phyloP scores from a whole-genome alignment of 441 rosid species.

The Populus hybrid region DNA sequence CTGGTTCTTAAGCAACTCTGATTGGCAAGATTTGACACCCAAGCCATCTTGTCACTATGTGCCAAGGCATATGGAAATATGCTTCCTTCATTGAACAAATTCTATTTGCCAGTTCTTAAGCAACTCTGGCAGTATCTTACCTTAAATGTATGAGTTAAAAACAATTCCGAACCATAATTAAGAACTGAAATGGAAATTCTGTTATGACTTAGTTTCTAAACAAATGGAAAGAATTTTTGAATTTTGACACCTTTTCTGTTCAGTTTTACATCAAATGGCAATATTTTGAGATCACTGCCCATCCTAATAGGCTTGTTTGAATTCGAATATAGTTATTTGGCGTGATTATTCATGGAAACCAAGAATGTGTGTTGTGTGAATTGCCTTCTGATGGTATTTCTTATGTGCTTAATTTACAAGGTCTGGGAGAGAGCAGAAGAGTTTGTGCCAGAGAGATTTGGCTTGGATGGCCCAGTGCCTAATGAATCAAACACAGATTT shows the following conservation, averaged over 20 bases:
- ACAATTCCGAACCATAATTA: neutral
- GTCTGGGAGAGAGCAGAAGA: slow-evolving; percentile 95
- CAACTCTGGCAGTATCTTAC: neutral
- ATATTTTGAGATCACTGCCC: neutral
- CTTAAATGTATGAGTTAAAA: neutral
- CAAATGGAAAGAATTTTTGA: neutral
- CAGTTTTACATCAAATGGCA: neutral
- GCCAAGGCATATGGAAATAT: neutral
- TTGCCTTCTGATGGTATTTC: slow-evolving; percentile 7
- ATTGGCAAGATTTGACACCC: neutral
- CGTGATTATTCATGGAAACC: neutral
- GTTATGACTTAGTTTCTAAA: neutral
- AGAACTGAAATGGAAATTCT: neutral
- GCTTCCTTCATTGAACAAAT: neutral
- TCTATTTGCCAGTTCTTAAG: neutral
- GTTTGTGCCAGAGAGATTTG: slow-evolving; percentile 79
- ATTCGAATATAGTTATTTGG: neutral
- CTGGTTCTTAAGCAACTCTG: neutral
- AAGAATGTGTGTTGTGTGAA: neutral
- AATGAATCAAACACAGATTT: slow-evolving; percentile 88
- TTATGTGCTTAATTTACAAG: slow-evolving; percentile 32
- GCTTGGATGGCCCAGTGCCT: slow-evolving; percentile 70
- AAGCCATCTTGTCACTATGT: neutral
- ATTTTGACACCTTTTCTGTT: neutral
- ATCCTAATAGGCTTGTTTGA: neutral